Conservation (phyloP, 2,329 filamentous ascomycete genomes). For the Dothidotthia symphoricarpi region DNA sequence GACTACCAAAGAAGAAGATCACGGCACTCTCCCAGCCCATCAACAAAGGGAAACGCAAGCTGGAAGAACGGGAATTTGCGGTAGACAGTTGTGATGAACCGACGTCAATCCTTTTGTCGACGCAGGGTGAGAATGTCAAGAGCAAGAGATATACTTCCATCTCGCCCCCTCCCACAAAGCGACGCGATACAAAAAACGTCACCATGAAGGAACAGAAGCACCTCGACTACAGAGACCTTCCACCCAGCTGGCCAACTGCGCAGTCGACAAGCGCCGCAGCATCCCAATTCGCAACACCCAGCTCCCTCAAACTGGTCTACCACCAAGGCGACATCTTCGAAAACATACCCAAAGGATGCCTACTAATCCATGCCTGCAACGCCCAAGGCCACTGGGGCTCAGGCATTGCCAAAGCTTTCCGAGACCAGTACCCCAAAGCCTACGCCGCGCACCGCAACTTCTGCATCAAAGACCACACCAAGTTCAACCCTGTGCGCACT, state of each 20-base stretch:
- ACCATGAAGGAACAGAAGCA: neutral
- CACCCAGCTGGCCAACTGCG: slow-evolving; percentile 1
- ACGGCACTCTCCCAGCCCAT: too few species aligned
- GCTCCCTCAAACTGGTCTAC: slow-evolving; percentile 14
- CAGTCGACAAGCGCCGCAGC: too few species aligned
- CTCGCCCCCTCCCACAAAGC: slow-evolving; percentile 2
- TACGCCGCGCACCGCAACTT: slow-evolving; percentile 49
- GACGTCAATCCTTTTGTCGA: too few species aligned
- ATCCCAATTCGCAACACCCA: too few species aligned
- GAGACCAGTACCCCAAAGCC: slow-evolving; percentile 51
- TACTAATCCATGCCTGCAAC: slow-evolving; percentile 62
- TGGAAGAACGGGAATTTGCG: too few species aligned
- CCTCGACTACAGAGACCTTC: slow-evolving; percentile 13
- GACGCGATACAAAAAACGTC: neutral
- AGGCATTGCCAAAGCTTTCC: slow-evolving; percentile 58
- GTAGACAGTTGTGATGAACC: too few species aligned
- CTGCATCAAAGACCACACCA: slow-evolving; percentile 41
- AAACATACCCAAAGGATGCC: slow-evolving; percentile 47
- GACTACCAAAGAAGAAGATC: too few species aligned
- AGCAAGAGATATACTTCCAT: neutral
- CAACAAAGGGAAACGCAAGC: too few species aligned
- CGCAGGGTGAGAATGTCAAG: too few species aligned
- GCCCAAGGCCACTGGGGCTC: slow-evolving; percentile 57
- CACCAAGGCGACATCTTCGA: slow-evolving; percentile 53
- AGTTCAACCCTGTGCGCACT: slow-evolving; percentile 27